A percentile compares a stretch with the other conserved stretches of the same genome.
These are phyloP conservation scores for Globisporangium abappressorium DNA, from an alignment of 352 stramenopile genomes.

Conservation along the genomic window DNA sequence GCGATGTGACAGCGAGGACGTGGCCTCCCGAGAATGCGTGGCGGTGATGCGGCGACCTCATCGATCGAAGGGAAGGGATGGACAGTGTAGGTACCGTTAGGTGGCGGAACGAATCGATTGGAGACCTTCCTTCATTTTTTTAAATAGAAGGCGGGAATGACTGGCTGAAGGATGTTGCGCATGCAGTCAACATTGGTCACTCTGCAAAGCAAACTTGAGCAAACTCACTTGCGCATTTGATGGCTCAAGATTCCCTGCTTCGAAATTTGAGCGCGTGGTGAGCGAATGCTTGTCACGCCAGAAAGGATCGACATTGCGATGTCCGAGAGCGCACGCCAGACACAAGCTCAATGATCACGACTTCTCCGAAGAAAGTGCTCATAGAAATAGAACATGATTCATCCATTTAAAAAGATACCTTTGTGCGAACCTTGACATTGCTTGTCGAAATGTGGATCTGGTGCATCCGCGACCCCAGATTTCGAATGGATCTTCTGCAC, in stretches of 20 bases:
- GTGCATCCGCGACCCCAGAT: constrained; percentile 6
- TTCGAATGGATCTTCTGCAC: background rate
- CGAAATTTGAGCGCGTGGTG: background rate
- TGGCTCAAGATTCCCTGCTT: background rate
- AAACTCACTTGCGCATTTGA: background rate
- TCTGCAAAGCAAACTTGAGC: no score
- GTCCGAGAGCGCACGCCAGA: background rate
- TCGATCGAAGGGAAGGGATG: background rate
- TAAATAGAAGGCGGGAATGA: background rate
- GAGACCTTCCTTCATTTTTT: background rate
- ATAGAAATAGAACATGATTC: no score
- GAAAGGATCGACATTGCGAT: background rate
- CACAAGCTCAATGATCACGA: background rate
- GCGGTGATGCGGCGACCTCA: background rate
- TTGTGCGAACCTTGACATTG: background rate
- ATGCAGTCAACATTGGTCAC: background rate
- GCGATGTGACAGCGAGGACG: constrained; percentile 21
- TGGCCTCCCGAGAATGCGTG: constrained; percentile 17
- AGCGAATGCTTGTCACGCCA: background rate
- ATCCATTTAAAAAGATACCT: no score
- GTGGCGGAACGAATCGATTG: constrained; percentile 1
- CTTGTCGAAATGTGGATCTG: background rate
- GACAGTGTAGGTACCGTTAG: background rate
- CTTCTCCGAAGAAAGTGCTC: no score
- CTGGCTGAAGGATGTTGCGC: background rate